These are phyloP conservation scores for Lentinus tigrinus DNA, from an alignment of 768 basidiomycete species.

Conservation along the genomic window DNA sequence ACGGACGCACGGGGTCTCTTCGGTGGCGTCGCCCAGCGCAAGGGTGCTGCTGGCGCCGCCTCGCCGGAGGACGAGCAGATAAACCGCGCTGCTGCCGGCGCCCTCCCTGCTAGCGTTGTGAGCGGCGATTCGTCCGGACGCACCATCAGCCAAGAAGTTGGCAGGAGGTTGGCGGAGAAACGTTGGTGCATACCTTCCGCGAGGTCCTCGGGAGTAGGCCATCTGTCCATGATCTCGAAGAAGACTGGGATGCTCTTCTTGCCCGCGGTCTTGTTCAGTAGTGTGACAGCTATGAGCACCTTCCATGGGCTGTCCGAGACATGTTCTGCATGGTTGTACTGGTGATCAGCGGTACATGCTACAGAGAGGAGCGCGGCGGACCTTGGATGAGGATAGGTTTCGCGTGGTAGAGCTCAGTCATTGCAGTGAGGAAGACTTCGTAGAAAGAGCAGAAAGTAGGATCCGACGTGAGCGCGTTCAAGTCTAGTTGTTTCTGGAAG, in stretches of 20 bases:
- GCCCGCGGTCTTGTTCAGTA: conserved; percentile 72
- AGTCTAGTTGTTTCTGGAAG: background rate
- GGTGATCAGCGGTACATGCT: background rate
- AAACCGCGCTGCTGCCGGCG: conserved; percentile 15
- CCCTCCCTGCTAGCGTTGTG: conserved; percentile 12
- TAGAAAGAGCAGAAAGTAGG: conserved; percentile 3
- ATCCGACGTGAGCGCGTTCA: background rate
- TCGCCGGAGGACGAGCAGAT: conserved; percentile 35
- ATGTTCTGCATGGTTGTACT: conserved; percentile 44
- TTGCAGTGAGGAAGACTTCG: conserved; percentile 1
- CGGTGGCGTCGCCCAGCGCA: conserved; percentile 81
- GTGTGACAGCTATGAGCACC: conserved; percentile 60
- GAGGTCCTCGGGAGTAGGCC: conserved; percentile 57
- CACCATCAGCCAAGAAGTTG: conserved; percentile 9
- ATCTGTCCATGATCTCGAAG: conserved; percentile 51
- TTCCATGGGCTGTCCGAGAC: conserved; percentile 65
- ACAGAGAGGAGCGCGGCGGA: background rate
- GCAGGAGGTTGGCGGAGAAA: too few relatives aligned
- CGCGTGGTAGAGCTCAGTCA: conserved; percentile 13
- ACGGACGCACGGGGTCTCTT: conserved; percentile 65
- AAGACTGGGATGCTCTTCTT: conserved; percentile 66
- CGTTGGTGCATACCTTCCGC: conserved; percentile 46
- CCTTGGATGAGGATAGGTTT: conserved; percentile 32
- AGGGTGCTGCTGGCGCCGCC: conserved; percentile 52
- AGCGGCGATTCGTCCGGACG: conserved; percentile 19